phyloP scores from a whole-genome alignment of 768 basidiomycete genomes.

The Floccularia luteovirens region DNA sequence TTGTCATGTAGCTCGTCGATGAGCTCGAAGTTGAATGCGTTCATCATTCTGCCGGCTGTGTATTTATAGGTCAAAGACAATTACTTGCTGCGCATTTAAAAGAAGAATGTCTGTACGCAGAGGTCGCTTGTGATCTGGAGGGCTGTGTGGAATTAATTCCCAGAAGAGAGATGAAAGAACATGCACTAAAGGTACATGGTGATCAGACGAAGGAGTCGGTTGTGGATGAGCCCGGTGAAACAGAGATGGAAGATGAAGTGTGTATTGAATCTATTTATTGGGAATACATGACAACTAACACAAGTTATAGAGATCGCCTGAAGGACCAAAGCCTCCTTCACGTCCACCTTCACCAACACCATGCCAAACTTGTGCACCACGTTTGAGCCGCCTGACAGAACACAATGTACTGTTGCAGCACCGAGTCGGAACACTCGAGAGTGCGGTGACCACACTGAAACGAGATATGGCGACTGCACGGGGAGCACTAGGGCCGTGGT shows the following conservation, averaged over 20 bases:
- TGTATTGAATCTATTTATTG: too few relatives aligned
- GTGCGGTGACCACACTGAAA: constrained; percentile 37
- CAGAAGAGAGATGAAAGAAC: constrained; percentile 32
- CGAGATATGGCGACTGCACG: constrained; percentile 51
- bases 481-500: constrained; percentile 50
- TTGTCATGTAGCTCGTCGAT: constrained; percentile 73
- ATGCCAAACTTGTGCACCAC: constrained; percentile 6
- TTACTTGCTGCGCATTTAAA: constrained; percentile 54
- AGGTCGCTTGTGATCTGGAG: constrained; percentile 40
- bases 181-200: constrained; percentile 16
- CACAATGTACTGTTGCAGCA: constrained; percentile 62
- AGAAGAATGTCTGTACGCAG: constrained; percentile 51
- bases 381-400: constrained; percentile 35
- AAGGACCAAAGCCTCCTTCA: too few relatives aligned
- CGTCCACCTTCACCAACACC: constrained; percentile 3
- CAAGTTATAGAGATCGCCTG: too few relatives aligned
- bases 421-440: constrained; percentile 53
- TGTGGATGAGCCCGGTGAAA: constrained; percentile 1
- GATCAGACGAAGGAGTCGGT: background rate
- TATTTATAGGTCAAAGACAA: constrained; percentile 59
- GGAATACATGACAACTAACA: too few relatives aligned
- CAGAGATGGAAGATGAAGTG: too few relatives aligned
- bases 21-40: constrained; percentile 74
- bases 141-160: constrained; percentile 35
- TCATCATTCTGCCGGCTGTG: constrained; percentile 51